These are phyloP conservation scores for Wickerhamomyces sp. DNA, from an alignment of 1,139 yeast species.

Conservation along the genomic window DNA sequence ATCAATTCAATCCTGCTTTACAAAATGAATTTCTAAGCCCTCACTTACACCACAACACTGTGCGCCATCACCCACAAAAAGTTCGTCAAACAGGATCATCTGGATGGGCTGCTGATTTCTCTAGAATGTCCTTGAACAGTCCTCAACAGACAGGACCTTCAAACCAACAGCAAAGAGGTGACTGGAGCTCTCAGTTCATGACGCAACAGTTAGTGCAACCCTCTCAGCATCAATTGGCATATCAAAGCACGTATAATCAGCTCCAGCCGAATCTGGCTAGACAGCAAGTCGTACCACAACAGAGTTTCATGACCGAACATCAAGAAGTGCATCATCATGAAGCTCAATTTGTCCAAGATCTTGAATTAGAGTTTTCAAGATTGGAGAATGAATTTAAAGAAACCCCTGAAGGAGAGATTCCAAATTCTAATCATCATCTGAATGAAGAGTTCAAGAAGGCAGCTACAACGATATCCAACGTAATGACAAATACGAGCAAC, in stretches of 20 bases:
- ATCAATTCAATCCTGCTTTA: conserved; percentile 12
- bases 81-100: too few species aligned
- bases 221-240: conserved; percentile 6
- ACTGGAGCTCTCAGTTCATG: conserved; percentile 20
- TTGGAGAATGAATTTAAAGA: conserved; percentile 5
- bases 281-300: neutral
- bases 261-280: conserved; percentile 5
- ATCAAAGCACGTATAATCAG: conserved; percentile 4
- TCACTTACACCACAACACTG: neutral
- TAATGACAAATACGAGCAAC: conserved; percentile 14
- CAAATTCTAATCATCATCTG: conserved; percentile 3
- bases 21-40: conserved; percentile 8
- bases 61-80: too few species aligned
- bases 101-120: conserved; percentile 17
- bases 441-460: conserved; percentile 20
- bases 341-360: conserved; percentile 6
- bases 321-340: conserved; percentile 15
- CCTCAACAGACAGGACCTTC: conserved; percentile 2
- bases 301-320: conserved; percentile 17
- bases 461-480: conserved; percentile 23
- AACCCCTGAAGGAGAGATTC: conserved; percentile 3
- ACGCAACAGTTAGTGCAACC: conserved; percentile 1
- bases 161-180: conserved; percentile 1
- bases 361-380: conserved; percentile 7
- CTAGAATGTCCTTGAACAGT: conserved; percentile 4